Conservation (phyloP, 2,329 filamentous ascomycete species). For the Claviceps fusiformis region DNA sequence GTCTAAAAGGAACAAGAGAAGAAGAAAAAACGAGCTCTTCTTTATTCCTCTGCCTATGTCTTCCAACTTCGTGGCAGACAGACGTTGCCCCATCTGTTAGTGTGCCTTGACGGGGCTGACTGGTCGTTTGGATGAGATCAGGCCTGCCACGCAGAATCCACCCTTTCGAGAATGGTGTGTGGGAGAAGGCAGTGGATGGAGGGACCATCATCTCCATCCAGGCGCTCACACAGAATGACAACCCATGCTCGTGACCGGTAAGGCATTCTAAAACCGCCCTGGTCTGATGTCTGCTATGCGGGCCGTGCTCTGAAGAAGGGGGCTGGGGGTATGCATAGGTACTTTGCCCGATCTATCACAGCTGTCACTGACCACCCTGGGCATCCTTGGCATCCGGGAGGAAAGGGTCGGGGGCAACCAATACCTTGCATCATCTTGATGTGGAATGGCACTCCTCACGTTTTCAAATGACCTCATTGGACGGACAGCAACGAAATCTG, state of each 20-base stretch:
- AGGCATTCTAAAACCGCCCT: background rate
- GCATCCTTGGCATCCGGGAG: background rate
- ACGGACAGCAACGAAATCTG: background rate
- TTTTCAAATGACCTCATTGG: background rate
- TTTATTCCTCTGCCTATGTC: background rate
- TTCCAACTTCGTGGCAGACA: background rate
- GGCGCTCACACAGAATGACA: background rate
- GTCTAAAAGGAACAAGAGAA: too few species aligned
- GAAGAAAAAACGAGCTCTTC: background rate
- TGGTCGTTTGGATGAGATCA: background rate
- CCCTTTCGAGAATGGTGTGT: background rate
- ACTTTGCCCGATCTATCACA: background rate
- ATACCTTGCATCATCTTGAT: background rate
- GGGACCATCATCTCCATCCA: background rate
- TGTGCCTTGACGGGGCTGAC: background rate
- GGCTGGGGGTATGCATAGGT: background rate
- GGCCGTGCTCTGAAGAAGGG: background rate
- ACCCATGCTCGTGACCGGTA: background rate
- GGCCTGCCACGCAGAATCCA: background rate
- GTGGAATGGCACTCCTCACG: background rate
- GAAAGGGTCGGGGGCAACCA: background rate
- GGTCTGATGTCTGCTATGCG: background rate
- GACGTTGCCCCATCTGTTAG: background rate
- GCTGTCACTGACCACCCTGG: too few species aligned
- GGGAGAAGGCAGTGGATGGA: background rate